phyloP scores from a whole-genome alignment of 2,329 filamentous ascomycete species.

The Botryotinia convoluta region DNA sequence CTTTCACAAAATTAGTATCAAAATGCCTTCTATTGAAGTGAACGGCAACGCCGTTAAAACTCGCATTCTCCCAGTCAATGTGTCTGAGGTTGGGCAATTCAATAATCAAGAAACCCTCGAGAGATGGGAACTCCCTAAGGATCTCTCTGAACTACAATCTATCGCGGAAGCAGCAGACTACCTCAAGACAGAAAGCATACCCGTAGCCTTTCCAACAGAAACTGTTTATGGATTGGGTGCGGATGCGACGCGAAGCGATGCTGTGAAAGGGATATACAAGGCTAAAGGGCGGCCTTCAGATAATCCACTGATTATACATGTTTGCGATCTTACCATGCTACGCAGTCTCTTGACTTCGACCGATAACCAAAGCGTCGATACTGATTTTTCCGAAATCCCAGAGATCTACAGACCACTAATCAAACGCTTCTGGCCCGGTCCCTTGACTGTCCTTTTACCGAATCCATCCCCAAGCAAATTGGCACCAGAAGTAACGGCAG shows the following conservation, averaged over 20 bases:
- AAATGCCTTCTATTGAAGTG: slow-evolving; percentile 28
- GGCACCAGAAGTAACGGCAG: slow-evolving; percentile 89
- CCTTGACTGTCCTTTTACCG: slow-evolving; percentile 84
- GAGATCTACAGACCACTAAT: slow-evolving; percentile 70
- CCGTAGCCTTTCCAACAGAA: slow-evolving; percentile 95
- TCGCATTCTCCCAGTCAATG: slow-evolving; percentile 30
- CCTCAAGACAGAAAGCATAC: slow-evolving; percentile 42
- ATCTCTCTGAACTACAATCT: slow-evolving; percentile 22
- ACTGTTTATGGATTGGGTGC: slow-evolving; percentile 97
- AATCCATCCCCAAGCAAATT: slow-evolving; percentile 68
- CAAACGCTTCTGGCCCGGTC: slow-evolving; percentile 86
- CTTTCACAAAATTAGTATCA: slow-evolving; percentile 16
- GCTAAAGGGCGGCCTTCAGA: slow-evolving; percentile 90
- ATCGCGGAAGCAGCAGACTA: slow-evolving; percentile 34
- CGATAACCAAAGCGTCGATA: slow-evolving; percentile 34
- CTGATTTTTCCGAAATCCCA: slow-evolving; percentile 31
- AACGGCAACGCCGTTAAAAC: slow-evolving; percentile 28
- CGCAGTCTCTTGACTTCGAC: slow-evolving; percentile 28
- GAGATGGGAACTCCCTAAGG: slow-evolving; percentile 31
- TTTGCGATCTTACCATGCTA: slow-evolving; percentile 63
- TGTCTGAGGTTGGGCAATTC: slow-evolving; percentile 30
- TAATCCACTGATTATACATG: slow-evolving; percentile 92
- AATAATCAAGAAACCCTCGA: slow-evolving; percentile 30
- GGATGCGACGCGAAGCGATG: slow-evolving; percentile 80
- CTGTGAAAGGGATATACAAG: slow-evolving; percentile 87